These are phyloP conservation scores for Theobroma cacao DNA, from an alignment of 345 rosid species.

Conservation along the genomic window DNA sequence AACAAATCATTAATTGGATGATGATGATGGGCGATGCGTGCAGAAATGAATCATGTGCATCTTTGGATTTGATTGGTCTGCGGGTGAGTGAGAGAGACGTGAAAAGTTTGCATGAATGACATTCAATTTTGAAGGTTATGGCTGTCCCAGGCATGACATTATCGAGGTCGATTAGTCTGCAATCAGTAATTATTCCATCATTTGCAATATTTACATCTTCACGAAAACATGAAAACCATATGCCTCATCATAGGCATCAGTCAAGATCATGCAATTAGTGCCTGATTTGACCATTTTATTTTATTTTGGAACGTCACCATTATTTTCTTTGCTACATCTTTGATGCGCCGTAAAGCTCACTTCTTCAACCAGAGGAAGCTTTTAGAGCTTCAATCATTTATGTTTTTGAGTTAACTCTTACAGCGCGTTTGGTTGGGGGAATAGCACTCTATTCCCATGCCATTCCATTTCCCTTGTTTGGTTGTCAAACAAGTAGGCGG, in stretches of 20 bases:
- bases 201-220: constrained; percentile 8
- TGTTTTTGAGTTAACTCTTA: constrained; percentile 14
- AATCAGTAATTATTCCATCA: background rate
- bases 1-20: background rate
- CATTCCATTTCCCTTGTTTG: no score
- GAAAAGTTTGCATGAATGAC: background rate
- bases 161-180: background rate
- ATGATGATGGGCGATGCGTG: background rate
- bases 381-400: background rate
- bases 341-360: background rate
- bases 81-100: background rate
- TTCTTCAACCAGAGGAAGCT: background rate
- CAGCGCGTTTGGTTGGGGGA: no score
- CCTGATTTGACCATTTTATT: background rate
- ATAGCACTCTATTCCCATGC: no score
- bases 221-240: background rate
- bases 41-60: background rate
- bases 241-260: background rate
- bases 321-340: background rate
- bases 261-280: background rate
- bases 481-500: no score
- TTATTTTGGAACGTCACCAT: background rate
- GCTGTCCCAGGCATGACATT: background rate
- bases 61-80: background rate
- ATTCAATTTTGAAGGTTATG: background rate